Percentiles rank a stretch among this genome's conserved stretches.
Conservation (phyloP, 2,329 filamentous ascomycete genomes). For the Chaetomium strumarium region DNA sequence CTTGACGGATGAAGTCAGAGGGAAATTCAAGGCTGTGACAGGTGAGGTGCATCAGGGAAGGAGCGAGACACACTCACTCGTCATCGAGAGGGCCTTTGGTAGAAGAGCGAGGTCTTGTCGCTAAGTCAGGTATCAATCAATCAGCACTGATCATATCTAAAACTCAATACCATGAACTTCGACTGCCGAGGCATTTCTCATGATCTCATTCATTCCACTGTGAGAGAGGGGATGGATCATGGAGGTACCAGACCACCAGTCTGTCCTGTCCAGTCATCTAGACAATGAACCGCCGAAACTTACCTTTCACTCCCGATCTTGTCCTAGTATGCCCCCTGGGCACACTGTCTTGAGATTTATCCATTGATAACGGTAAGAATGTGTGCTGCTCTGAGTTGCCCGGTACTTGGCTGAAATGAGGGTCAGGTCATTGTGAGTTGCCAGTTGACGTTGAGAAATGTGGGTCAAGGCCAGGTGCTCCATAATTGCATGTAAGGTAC, state of each 20-base stretch:
- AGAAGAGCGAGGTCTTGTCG: constrained; percentile 57
- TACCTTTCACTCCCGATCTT: constrained; percentile 26
- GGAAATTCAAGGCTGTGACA: constrained; percentile 3
- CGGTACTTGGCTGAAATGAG: background rate
- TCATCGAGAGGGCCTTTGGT: constrained; percentile 75
- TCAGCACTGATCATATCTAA: background rate
- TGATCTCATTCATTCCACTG: too few species aligned
- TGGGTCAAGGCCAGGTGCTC: background rate
- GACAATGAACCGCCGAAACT: background rate
- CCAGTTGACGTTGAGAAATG: constrained; percentile 12
- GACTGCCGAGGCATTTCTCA: too few species aligned
- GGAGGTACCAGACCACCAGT: too few species aligned
- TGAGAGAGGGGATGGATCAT: too few species aligned
- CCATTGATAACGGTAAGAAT: constrained; percentile 15
- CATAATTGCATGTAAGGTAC: too few species aligned
- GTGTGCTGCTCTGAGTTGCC: background rate
- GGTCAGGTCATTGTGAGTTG: background rate
- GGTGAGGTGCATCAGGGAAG: background rate
- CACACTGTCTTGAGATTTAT: constrained; percentile 10
- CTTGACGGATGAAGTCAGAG: constrained; percentile 17
- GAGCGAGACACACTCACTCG: constrained; percentile 62
- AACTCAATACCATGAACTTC: background rate
- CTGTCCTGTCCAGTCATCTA: too few species aligned
- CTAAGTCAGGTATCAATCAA: constrained; percentile 35
- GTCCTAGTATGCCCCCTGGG: constrained; percentile 24